Percentiles rank a stretch among this genome's conserved stretches.
Conservation (phyloP, 2,329 filamentous ascomycete species). For the Phaeophleospora eucalypticola region DNA sequence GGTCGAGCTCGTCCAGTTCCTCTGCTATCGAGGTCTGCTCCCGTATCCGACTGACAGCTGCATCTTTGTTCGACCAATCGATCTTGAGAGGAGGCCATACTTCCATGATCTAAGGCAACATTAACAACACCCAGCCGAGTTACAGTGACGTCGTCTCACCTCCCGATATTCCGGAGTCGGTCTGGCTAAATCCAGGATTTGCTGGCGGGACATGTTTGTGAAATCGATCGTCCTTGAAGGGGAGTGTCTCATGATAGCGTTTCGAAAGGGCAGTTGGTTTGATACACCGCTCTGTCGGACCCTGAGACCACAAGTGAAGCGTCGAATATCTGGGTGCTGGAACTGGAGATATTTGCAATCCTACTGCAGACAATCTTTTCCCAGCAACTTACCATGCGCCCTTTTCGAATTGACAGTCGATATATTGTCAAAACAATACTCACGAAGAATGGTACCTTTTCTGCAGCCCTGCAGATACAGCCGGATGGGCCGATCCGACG, state of each 20-base stretch:
- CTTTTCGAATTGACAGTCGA: too few species aligned
- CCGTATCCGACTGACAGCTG: slow-evolving; percentile 10
- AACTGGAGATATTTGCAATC: too few species aligned
- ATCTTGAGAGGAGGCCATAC: slow-evolving; percentile 16
- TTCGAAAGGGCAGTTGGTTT: too few species aligned
- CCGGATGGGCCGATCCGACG: not conserved
- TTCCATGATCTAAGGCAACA: slow-evolving; percentile 12
- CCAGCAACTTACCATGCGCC: too few species aligned
- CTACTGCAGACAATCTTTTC: too few species aligned
- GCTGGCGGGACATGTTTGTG: slow-evolving; percentile 14
- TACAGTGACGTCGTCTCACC: too few species aligned
- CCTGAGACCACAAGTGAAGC: too few species aligned
- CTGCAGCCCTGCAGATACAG: not conserved
- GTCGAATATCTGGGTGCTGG: too few species aligned
- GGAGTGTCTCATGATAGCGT: not conserved
- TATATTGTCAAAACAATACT: too few species aligned
- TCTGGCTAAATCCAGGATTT: slow-evolving; percentile 15
- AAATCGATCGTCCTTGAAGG: slow-evolving; percentile 7
- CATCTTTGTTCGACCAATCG: slow-evolving; percentile 11
- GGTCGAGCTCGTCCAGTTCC: slow-evolving; percentile 16
- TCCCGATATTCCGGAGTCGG: slow-evolving; percentile 17
- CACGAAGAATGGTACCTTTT: not conserved
- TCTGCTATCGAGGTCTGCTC: slow-evolving; percentile 15
- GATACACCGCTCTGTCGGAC: too few species aligned
- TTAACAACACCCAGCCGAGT: too few species aligned